Evolutionary conservation across 2,329 filamentous ascomycete genomes (phyloP), one percentile per base, ranked within the genome.

Genomic region (Colletotrichum cordylinicola): DNA sequence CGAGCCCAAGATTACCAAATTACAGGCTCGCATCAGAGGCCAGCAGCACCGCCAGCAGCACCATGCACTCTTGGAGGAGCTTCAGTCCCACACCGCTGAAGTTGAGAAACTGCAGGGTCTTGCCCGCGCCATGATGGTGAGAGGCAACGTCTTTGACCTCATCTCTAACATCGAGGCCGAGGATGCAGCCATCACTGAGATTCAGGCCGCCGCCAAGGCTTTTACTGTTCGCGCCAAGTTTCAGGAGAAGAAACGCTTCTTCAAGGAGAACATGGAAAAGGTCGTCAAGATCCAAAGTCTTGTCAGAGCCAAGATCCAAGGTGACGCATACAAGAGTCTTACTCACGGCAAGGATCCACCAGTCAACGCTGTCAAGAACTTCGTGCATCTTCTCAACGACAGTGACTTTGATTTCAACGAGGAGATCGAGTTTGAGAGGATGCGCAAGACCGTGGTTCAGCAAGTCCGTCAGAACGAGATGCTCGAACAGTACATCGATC

Each of bases 361-460:
- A 1, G 96, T 99, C 75, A 95, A 95, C 52, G 98, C 98, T 1
- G 95, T 99, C 82, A 98, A 98, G 88, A 98, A 98, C 83, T 99
- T 99, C 83, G 96, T 99, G 4, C 97, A 99, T 84, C 90, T 99
- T 48, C 92, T 99, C 73, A 99, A 98, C 81, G 97, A 99, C 85
- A 98, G 96, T 81, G 96, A 98, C 82, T 98, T 99, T 81, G 97
- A 99, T 83, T 99, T 99, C 85, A 98, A 99, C 82, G 96, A 98
- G 83, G 97, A 99, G 83, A 93, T 99, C 67, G 97, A 99, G 83
- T 98, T 98, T 79, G 97, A 99, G 84, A 92, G 96, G 64, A 88
- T 98, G 82, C 92, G 98, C 69, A 98, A 98, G 88, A 98, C 95
- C 6, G 97, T 99, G 18, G 96, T 99, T 8, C 96, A 98, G 82